Percentiles rank a stretch among this genome's conserved stretches.
Evolutionary conservation across 108 stramenopile species (phyloP).

Genomic region (Nannochloropsis salina): DNA sequence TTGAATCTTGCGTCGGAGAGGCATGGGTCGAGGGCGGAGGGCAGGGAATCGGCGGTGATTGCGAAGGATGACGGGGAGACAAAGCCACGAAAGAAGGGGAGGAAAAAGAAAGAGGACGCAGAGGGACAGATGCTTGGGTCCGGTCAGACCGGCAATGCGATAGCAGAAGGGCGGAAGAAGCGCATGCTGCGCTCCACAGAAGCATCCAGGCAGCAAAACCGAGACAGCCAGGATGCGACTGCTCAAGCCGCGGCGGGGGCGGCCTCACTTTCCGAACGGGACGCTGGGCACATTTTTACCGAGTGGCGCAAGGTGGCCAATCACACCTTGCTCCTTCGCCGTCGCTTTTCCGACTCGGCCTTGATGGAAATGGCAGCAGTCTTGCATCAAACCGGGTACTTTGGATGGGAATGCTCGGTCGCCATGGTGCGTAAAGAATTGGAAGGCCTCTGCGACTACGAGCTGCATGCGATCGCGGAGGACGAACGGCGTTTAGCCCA

Average conservation of each 20-base stretch:
- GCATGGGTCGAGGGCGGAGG: neutral
- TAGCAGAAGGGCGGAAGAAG: neutral
- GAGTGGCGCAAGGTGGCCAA: conserved; percentile 90
- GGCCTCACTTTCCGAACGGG: conserved; percentile 23
- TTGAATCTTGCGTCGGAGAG: neutral
- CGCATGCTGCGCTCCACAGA: neutral
- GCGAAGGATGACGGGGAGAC: conserved; percentile 27
- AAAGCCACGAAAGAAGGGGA: conserved; percentile 33
- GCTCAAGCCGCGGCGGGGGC: neutral
- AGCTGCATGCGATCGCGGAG: conserved; percentile 38
- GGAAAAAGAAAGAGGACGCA: conserved; percentile 1
- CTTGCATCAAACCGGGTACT: conserved; percentile 51
- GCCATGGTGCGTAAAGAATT: conserved; percentile 70
- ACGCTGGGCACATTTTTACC: conserved; percentile 75
- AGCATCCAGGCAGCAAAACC: neutral
- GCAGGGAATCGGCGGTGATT: neutral
- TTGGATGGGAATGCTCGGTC: conserved; percentile 66
- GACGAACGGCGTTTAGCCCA: conserved; percentile 32
- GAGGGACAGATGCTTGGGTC: neutral
- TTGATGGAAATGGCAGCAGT: conserved; percentile 42
- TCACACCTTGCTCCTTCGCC: conserved; percentile 81
- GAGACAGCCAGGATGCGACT: neutral
- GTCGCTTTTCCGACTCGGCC: conserved; percentile 55
- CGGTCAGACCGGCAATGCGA: neutral
- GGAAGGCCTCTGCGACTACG: conserved; percentile 69